Base-by-base conservation (phyloP, 108 stramenopile species). In the Cyclostephanos invisitatus region DNA sequence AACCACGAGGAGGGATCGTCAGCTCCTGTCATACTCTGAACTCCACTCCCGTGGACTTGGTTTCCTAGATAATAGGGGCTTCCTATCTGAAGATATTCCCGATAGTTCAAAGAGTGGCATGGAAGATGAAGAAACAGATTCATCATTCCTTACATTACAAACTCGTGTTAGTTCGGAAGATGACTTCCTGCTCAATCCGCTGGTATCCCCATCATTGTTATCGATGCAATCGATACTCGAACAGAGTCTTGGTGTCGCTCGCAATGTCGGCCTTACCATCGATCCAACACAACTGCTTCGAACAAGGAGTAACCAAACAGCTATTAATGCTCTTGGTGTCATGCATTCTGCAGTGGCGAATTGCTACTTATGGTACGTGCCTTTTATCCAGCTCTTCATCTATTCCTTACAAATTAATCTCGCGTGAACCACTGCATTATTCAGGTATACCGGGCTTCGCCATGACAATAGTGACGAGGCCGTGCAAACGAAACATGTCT, bases 1-100 rank as follows among this genome's bases (percentile, higher is more conserved):
- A 7, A 44, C 62, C 11, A 73, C 54, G n/a, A 61, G 53, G 25
- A 63, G 76, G 27, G 83, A 88, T 17, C 83, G 85, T 0, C 53
- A 62, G 48, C 54, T 68, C 24, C 17, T 82, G n/a, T 68, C 48
- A 18, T 40, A 62, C 63, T 60, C 72, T 48, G 53, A 64, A 28
- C 44, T 51, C 38, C 49, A 78, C 58, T 74, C 77, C 27, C 81
- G 74, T 72, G 64, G 72, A 8, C 62, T 68, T 38, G 72, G 81
- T 18, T 38, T 50, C 22, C 56, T 76, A 35, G 81, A 78, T 57
- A 38, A 50, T 47, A 57, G 38, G 47, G 38, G 50, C 14, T 59
- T 36, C n/a, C 59, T 48, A 25, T 21, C 40, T 2, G 48, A 68
- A 37, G 58, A 55, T 18, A 40, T 29, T 50, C 15, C 35, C 36